Evolutionary conservation across 108 stramenopile genomes (phyloP).

Genomic region (Discostella stelligeroides): DNA sequence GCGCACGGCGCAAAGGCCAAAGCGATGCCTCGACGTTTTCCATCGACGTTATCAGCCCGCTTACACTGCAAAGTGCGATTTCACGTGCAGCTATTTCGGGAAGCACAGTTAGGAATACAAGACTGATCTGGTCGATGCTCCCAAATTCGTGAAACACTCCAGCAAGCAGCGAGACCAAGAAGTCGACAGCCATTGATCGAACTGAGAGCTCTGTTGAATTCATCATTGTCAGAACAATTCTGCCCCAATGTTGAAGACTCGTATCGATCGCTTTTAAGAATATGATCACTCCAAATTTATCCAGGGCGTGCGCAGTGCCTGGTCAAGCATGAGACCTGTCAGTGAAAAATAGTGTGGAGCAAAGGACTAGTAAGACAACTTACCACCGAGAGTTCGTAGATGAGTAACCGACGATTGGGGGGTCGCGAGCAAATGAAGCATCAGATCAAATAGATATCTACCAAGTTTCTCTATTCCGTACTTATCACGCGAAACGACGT

Average conservation of each 20-base stretch:
- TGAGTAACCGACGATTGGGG: conserved; percentile 87
- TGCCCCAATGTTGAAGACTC: conserved; percentile 79
- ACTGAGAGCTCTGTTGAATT: conserved; percentile 85
- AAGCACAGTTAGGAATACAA: conserved; percentile 68
- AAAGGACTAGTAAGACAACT: background rate
- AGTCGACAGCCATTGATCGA: conserved; percentile 87
- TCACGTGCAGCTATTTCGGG: conserved; percentile 87
- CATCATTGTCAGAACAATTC: conserved; percentile 79
- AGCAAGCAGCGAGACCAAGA: conserved; percentile 78
- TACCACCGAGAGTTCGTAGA: conserved; percentile 78
- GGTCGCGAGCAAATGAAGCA: conserved; percentile 78
- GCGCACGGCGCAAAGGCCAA: conserved; percentile 84
- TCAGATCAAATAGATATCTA: conserved; percentile 67
- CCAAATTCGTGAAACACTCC: conserved; percentile 63
- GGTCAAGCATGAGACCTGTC: background rate
- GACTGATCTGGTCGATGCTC: conserved; percentile 63
- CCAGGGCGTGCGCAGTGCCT: conserved; percentile 71
- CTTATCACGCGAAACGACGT: conserved; percentile 43
- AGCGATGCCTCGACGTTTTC: conserved; percentile 68
- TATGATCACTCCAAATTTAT: conserved; percentile 74
- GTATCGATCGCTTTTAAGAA: conserved; percentile 64
- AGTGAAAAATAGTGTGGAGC: background rate
- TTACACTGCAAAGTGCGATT: conserved; percentile 73
- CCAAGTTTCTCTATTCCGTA: conserved; percentile 59
- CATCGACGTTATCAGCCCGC: conserved; percentile 54